Conservation (phyloP, 306 rosid species). For the Dalbergia oliveri region DNA sequence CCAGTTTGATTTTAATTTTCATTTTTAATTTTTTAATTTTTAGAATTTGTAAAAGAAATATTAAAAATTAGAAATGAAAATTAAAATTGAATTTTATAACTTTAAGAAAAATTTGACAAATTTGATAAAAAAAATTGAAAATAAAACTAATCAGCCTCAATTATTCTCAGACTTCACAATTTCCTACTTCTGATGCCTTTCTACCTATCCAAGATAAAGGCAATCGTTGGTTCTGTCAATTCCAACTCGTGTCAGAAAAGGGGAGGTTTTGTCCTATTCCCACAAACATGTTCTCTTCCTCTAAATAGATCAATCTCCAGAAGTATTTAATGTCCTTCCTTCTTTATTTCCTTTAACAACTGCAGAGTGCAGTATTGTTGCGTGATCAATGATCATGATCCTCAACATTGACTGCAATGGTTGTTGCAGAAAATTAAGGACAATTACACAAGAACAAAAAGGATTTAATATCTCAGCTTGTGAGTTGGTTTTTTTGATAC, state of each 20-base stretch:
- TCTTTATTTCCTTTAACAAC: not conserved
- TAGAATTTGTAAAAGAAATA: too few species aligned
- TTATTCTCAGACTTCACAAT: conserved; percentile 42
- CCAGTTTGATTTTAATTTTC: too few species aligned
- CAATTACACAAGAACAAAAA: conserved; percentile 43
- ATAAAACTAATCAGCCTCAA: too few species aligned
- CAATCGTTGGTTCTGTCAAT: conserved; percentile 21
- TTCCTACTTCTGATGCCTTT: conserved; percentile 28
- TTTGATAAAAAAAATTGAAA: too few species aligned
- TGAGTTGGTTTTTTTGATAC: too few species aligned
- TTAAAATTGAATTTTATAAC: too few species aligned
- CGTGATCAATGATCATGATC: conserved; percentile 53
- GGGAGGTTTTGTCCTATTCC: conserved; percentile 47
- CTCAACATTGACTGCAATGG: conserved; percentile 68
- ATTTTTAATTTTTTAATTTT: too few species aligned
- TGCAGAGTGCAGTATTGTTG: conserved; percentile 52
- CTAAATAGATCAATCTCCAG: not conserved
- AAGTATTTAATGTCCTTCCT: not conserved
- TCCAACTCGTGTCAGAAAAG: conserved; percentile 55
- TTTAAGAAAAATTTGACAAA: too few species aligned
- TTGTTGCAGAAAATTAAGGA: conserved; percentile 59
- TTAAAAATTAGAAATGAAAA: too few species aligned
- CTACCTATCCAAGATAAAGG: conserved; percentile 29
- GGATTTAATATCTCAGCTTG: not conserved
- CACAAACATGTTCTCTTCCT: not conserved